Conservation (phyloP, 2,329 filamentous ascomycete species). For the Fusarium transvaalense region DNA sequence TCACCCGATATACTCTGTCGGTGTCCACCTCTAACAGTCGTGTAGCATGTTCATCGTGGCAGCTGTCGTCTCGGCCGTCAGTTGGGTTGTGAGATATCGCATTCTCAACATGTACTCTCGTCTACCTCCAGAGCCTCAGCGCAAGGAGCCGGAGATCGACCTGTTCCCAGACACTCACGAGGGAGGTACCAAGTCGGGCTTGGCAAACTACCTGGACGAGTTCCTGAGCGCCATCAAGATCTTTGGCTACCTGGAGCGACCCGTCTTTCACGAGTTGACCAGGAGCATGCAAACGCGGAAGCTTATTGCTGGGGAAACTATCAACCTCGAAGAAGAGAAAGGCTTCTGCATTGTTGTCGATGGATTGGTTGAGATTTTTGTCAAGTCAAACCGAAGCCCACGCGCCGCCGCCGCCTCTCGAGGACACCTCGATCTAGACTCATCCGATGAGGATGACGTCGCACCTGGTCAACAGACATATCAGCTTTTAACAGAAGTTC, state of each 20-base stretch:
- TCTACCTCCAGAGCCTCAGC: slow-evolving; percentile 91
- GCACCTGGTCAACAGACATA: slow-evolving; percentile 83
- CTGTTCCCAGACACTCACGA: slow-evolving; percentile 95
- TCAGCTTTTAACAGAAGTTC: slow-evolving; percentile 95
- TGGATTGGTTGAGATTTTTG: slow-evolving; percentile 96
- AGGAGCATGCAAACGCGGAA: slow-evolving; percentile 98
- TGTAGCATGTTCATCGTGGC: slow-evolving; percentile 79
- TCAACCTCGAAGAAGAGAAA: slow-evolving; percentile 96
- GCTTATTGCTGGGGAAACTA: slow-evolving; percentile 93
- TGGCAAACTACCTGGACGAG: slow-evolving; percentile 97
- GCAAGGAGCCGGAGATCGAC: slow-evolving; percentile 95
- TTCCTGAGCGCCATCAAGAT: slow-evolving; percentile 99
- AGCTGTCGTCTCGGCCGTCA: slow-evolving; percentile 83
- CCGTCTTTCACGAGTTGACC: slow-evolving; percentile 97
- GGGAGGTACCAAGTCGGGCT: slow-evolving; percentile 86
- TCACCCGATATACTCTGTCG: slow-evolving; percentile 15
- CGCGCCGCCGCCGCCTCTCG: slow-evolving; percentile 49
- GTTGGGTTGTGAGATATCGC: slow-evolving; percentile 94
- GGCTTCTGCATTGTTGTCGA: slow-evolving; percentile 98
- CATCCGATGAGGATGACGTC: slow-evolving; percentile 76
- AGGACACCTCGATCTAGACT: slow-evolving; percentile 50
- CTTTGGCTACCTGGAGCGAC: slow-evolving; percentile 95
- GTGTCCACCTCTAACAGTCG: slow-evolving; percentile 25
- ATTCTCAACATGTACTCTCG: slow-evolving; percentile 98
- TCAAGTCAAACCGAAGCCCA: slow-evolving; percentile 81